Conservation (phyloP, 306 rosid species). For the Prunus padus region DNA sequence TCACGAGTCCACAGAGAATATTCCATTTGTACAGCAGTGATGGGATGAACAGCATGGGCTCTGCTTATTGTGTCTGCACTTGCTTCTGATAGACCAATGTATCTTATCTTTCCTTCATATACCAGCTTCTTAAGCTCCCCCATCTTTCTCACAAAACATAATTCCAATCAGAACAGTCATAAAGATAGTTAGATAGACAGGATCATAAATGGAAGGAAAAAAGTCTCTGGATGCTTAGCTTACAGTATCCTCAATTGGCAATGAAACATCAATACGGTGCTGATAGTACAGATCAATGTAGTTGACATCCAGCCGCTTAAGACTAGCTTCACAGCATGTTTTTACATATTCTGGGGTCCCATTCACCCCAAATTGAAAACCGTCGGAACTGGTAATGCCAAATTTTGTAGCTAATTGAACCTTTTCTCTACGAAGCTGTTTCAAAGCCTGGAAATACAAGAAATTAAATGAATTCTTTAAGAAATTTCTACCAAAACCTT, state of each 20-base stretch:
- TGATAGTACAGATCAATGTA: slow-evolving; percentile 63
- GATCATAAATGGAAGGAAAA: background rate
- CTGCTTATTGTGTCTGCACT: slow-evolving; percentile 58
- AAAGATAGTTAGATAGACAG: background rate
- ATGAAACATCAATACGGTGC: slow-evolving; percentile 57
- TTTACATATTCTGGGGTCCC: slow-evolving; percentile 64
- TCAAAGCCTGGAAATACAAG: slow-evolving; percentile 52
- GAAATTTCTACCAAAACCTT: background rate
- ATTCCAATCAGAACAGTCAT: background rate
- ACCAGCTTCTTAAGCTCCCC: slow-evolving; percentile 59
- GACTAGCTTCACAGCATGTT: slow-evolving; percentile 71
- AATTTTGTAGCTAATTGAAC: slow-evolving; percentile 73
- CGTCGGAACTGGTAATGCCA: slow-evolving; percentile 34
- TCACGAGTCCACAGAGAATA: slow-evolving; percentile 70
- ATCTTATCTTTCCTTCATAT: slow-evolving; percentile 61
- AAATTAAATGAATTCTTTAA: background rate
- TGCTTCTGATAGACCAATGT: slow-evolving; percentile 60
- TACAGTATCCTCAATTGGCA: slow-evolving; percentile 77
- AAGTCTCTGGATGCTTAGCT: slow-evolving; percentile 42
- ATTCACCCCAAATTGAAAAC: slow-evolving; percentile 26
- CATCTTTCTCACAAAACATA: slow-evolving; percentile 1
- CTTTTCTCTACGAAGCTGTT: slow-evolving; percentile 62
- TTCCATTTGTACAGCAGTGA: slow-evolving; percentile 76
- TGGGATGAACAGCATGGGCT: slow-evolving; percentile 72
- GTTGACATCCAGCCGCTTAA: slow-evolving; percentile 42